These are phyloP conservation scores for Pilaira anomala DNA, from an alignment of 192 early-diverging fungal species.

Conservation along the genomic window DNA sequence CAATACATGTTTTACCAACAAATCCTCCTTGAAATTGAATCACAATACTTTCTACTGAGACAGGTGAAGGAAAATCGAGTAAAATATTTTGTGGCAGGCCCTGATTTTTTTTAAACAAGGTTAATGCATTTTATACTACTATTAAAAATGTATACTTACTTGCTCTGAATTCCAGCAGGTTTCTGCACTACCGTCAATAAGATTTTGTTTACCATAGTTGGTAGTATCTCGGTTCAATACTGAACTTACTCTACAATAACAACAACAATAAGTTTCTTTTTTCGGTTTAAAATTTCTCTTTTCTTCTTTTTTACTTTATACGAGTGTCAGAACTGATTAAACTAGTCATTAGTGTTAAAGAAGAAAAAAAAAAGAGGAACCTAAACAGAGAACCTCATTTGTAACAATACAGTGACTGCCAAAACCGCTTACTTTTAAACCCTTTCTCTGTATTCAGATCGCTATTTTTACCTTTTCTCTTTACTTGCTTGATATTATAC, in stretches of 20 bases:
- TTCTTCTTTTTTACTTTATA: slow-evolving; percentile 32
- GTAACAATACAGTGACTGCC: not conserved
- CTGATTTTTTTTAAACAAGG: slow-evolving; percentile 20
- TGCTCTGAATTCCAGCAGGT: slow-evolving; percentile 96
- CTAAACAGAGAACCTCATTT: not conserved
- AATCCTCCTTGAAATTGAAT: slow-evolving; percentile 90
- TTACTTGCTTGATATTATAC: not conserved
- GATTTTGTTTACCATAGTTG: slow-evolving; percentile 76
- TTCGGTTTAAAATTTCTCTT: not conserved
- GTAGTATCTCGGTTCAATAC: slow-evolving; percentile 76
- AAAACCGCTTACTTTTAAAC: no score
- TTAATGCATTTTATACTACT: not conserved
- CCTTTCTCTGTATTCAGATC: no score
- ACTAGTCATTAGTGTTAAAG: slow-evolving; percentile 23
- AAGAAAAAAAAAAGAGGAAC: not conserved
- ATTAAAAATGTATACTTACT: slow-evolving; percentile 35
- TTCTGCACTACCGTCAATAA: slow-evolving; percentile 74
- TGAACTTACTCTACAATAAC: slow-evolving; percentile 71
- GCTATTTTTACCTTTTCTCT: not conserved
- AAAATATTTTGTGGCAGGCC: slow-evolving; percentile 74
- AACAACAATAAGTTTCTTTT: not conserved
- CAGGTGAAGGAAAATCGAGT: slow-evolving; percentile 60
- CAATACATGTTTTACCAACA: slow-evolving; percentile 65
- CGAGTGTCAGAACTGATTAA: slow-evolving; percentile 37
- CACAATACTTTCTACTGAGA: slow-evolving; percentile 36